phyloP scores from a whole-genome alignment of 805 yeast species.

The Saccharomycopsis oosterbeekiorum region DNA sequence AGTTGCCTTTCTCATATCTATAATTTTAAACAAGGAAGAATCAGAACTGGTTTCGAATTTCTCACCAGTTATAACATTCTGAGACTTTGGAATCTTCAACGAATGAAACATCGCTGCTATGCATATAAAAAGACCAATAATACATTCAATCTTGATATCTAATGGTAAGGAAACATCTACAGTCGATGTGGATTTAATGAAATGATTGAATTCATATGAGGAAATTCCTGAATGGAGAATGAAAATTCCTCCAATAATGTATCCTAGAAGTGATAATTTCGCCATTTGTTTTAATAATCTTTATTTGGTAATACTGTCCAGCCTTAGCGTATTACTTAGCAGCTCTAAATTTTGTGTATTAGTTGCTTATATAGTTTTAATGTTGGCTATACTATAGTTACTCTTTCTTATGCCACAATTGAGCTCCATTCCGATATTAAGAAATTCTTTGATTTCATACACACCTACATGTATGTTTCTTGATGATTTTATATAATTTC shows the following conservation, averaged over 20 bases:
- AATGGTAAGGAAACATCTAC: slow-evolving; percentile 27
- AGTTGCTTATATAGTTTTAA: too few species aligned
- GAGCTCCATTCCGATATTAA: too few species aligned
- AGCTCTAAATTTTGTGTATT: too few species aligned
- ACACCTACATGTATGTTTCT: too few species aligned
- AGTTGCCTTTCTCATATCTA: slow-evolving; percentile 40
- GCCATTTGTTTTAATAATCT: background rate
- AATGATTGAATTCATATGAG: slow-evolving; percentile 40
- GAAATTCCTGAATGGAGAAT: slow-evolving; percentile 45
- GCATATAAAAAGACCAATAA: slow-evolving; percentile 36
- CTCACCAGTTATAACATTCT: slow-evolving; percentile 23
- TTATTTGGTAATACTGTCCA: too few species aligned
- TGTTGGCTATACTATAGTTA: too few species aligned
- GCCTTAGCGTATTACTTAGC: too few species aligned
- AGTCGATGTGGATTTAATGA: slow-evolving; percentile 21
- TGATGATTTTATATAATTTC: too few species aligned
- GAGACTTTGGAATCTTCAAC: slow-evolving; percentile 22
- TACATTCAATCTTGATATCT: slow-evolving; percentile 43
- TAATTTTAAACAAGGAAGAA: slow-evolving; percentile 31
- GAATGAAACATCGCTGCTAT: slow-evolving; percentile 31
- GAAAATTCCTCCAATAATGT: slow-evolving; percentile 12
- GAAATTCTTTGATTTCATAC: too few species aligned
- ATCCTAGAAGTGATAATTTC: background rate
- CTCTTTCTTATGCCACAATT: too few species aligned
- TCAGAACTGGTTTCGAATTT: slow-evolving; percentile 19